Evolutionary conservation across 148 eudicot genomes (phyloP), one percentile per base, ranked within the genome.

Genomic region (Silene conica): DNA sequence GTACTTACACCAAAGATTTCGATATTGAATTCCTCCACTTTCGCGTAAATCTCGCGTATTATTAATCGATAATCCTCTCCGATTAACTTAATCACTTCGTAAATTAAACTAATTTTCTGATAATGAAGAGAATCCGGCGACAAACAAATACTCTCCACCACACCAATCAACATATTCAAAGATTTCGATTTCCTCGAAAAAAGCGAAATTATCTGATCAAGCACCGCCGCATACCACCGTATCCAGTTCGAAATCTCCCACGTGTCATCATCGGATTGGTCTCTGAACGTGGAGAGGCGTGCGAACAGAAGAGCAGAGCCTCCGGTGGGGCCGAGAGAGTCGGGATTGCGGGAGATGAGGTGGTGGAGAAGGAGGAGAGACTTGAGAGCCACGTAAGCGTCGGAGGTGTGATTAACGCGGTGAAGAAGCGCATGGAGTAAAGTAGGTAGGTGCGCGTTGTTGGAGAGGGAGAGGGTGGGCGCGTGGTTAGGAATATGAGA

Each of bases 311-410:
- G 50, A 23, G 80, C 4, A 31, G 34, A 31, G 28, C 28, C 86
- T 4, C 71, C 72, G 23, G 79, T 58, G 8, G 79, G 62, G 43
- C 43, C 43, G 8, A 38, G 43, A 9, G 43, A 38, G 62, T 80
- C 64, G 68, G 86, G 77, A 8, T 86, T 86, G 0, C 76, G 31
- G 19, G 73, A 19, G 74, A 83, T 46, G 75, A 91, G 67, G 76
- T 82, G 80, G 77, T 87, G 93, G 63, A 91, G 46, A 18, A 85
- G 72, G 57, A 91, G 23, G 38, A 91, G 87, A 62, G 87, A 91
- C 74, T 91, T 91, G 70, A 91, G 85, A 2, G 90, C 89, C 56
- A 91, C 97, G 79, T 77, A 77, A 16, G 80, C 83, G 76, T 60
- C 78, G 5, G 57, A 48, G 62, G 88, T 85, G 4, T 23, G 41